A percentile compares a stretch with the other conserved stretches of the same genome.
phyloP scores from a whole-genome alignment of 768 basidiomycete species.

The Amanita subjunquillea region DNA sequence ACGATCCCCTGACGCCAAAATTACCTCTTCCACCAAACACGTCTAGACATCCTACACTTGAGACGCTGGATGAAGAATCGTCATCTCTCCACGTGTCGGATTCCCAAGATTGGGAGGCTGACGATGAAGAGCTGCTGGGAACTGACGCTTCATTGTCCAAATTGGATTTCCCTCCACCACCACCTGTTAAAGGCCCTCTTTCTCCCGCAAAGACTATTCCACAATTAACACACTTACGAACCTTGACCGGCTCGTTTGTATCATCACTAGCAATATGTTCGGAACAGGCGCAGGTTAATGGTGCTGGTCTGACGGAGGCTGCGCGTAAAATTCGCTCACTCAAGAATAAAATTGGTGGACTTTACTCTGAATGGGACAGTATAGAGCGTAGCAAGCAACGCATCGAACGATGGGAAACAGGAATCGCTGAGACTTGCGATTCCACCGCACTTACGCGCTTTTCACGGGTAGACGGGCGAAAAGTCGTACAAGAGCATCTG shows the following conservation, averaged over 20 bases:
- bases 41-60: conserved; percentile 7
- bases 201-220: conserved; percentile 53
- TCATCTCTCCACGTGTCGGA: conserved; percentile 16
- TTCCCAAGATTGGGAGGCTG: conserved; percentile 52
- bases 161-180: conserved; percentile 33
- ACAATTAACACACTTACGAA: conserved; percentile 62
- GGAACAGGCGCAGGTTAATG: conserved; percentile 84
- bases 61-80: conserved; percentile 21
- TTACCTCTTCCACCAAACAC: not conserved
- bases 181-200: conserved; percentile 34
- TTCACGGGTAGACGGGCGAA: conserved; percentile 56
- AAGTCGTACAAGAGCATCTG: conserved; percentile 69
- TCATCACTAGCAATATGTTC: conserved; percentile 68
- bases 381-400: conserved; percentile 68
- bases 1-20: conserved; percentile 24
- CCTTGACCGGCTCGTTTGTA: conserved; percentile 65
- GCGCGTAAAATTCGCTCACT: conserved; percentile 79
- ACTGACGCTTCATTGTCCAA: conserved; percentile 34
- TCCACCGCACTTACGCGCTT: conserved; percentile 18
- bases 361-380: conserved; percentile 76
- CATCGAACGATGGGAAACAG: conserved; percentile 79
- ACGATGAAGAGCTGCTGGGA: conserved; percentile 37
- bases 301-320: conserved; percentile 76
- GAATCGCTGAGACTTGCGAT: conserved; percentile 32
- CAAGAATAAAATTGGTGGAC: conserved; percentile 74